Evolutionary conservation across 2,329 filamentous ascomycete genomes (phyloP).

Genomic region (Ophiosphaerella narmari): DNA sequence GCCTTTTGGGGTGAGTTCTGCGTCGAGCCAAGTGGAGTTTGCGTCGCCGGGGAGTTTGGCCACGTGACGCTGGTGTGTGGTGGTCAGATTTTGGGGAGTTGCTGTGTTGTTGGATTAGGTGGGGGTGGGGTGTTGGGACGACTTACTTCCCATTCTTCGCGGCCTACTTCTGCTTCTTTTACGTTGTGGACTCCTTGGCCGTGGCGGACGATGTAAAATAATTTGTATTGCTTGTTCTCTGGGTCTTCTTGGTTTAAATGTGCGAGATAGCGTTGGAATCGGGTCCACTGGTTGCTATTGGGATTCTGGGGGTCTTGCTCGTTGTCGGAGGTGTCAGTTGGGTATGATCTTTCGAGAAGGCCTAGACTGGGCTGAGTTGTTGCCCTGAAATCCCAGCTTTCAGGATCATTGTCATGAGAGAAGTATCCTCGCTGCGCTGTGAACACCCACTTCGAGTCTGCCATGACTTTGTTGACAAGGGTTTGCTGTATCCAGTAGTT

Average conservation of each 20-base stretch:
- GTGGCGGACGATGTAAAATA: conserved; percentile 68
- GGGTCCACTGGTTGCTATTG: conserved; percentile 60
- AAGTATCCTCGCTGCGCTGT: conserved; percentile 17
- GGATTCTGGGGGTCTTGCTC: conserved; percentile 21
- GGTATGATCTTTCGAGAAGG: conserved; percentile 62
- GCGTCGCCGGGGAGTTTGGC: conserved; percentile 64
- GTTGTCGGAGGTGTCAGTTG: conserved; percentile 50
- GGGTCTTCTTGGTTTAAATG: conserved; percentile 54
- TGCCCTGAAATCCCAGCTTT: conserved; percentile 17
- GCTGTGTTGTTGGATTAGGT: background rate
- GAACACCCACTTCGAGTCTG: conserved; percentile 7
- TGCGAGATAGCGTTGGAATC: conserved; percentile 61
- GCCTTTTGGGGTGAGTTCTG: conserved; percentile 62
- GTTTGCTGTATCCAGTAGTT: background rate
- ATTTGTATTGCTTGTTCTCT: conserved; percentile 60
- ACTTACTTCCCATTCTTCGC: conserved; percentile 67
- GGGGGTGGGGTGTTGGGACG: conserved; percentile 22
- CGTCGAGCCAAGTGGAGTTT: conserved; percentile 63
- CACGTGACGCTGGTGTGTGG: conserved; percentile 59
- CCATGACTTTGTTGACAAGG: background rate
- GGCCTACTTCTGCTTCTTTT: conserved; percentile 66
- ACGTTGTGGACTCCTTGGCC: conserved; percentile 68
- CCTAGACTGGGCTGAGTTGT: conserved; percentile 53
- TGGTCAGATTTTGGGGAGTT: conserved; percentile 3
- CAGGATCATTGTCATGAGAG: conserved; percentile 18